phyloP scores from a whole-genome alignment of 805 yeast species.

The Naumovozyma baii region DNA sequence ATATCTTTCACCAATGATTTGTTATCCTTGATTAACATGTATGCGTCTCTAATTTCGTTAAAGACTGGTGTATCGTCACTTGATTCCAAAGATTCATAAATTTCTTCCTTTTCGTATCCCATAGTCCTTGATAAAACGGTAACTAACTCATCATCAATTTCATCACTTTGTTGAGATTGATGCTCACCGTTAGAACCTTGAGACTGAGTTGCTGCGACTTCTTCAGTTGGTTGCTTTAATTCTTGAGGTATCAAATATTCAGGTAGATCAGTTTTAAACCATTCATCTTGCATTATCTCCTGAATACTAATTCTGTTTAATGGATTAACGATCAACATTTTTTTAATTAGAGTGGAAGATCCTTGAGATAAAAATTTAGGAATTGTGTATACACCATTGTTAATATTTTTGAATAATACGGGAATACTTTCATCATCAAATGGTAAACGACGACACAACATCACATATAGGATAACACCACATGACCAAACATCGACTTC shows the following conservation, averaged over 20 bases:
- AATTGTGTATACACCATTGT: conserved; percentile 83
- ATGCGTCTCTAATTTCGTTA: conserved; percentile 80
- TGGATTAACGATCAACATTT: conserved; percentile 92
- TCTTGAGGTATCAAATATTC: conserved; percentile 58
- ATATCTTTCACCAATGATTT: conserved; percentile 58
- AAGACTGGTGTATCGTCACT: conserved; percentile 40
- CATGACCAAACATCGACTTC: conserved; percentile 98
- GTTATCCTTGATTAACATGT: conserved; percentile 72
- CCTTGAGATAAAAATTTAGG: conserved; percentile 83
- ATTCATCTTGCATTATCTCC: conserved; percentile 86
- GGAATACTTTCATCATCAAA: conserved; percentile 96
- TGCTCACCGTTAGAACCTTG: background rate
- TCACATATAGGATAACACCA: conserved; percentile 89
- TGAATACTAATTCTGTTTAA: conserved; percentile 85
- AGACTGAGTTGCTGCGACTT: conserved; percentile 9
- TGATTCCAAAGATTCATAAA: conserved; percentile 53
- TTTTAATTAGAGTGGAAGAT: conserved; percentile 69
- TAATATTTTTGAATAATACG: conserved; percentile 81
- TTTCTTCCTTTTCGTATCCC: conserved; percentile 85
- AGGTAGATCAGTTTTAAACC: conserved; percentile 79
- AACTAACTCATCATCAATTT: conserved; percentile 68
- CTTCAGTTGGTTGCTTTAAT: conserved; percentile 12
- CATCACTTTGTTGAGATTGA: conserved; percentile 14
- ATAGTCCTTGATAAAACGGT: conserved; percentile 65
- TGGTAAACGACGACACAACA: conserved; percentile 92